Conservation (phyloP, 345 rosid genomes). For the Alliaria petiolata region DNA sequence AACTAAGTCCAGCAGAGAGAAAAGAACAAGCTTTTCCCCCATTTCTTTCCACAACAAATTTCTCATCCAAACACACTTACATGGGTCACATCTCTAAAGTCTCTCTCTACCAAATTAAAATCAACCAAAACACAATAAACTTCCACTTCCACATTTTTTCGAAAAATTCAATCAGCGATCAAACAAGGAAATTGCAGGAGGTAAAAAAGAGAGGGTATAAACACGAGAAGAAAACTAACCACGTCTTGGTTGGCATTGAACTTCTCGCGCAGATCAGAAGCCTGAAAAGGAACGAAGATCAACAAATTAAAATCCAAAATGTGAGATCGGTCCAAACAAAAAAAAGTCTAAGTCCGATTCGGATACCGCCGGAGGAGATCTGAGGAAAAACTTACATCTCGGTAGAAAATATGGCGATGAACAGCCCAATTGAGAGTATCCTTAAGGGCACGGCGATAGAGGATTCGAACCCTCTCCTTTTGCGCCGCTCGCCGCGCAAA, state of each 20-base stretch:
- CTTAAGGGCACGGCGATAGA: slow-evolving; percentile 90
- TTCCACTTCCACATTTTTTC: background rate
- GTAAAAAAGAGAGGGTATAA: background rate
- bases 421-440: slow-evolving; percentile 98
- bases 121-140: background rate
- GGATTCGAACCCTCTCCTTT: slow-evolving; percentile 87
- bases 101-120: background rate
- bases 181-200: background rate
- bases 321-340: background rate
- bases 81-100: background rate
- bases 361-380: slow-evolving; percentile 9
- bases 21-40: background rate
- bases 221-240: slow-evolving; percentile 48
- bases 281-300: slow-evolving; percentile 39
- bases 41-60: background rate
- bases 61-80: background rate
- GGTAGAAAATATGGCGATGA: slow-evolving; percentile 89
- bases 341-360: background rate
- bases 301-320: background rate
- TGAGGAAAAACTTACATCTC: slow-evolving; percentile 46
- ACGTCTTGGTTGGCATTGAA: slow-evolving; percentile 80
- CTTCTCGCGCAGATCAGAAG: slow-evolving; percentile 70
- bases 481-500: slow-evolving; percentile 83
- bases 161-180: background rate
- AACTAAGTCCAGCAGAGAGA: background rate